Evolutionary conservation across 2,329 filamentous ascomycete genomes (phyloP).

Genomic region (Pseudocercospora ulei): DNA sequence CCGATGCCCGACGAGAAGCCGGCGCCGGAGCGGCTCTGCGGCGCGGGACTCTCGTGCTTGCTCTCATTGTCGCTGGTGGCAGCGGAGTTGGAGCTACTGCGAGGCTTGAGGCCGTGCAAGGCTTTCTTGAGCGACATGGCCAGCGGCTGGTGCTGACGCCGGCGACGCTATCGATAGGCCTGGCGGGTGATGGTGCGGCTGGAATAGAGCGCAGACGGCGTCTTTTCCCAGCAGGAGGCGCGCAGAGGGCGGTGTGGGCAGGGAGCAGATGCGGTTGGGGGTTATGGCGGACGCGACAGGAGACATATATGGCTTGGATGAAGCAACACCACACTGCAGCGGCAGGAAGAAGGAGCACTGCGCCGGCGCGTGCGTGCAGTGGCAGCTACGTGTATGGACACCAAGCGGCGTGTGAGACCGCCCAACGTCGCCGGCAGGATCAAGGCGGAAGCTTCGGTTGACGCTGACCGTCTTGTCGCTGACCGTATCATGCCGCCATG

Average conservation of each 20-base stretch:
- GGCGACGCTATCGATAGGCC: background rate
- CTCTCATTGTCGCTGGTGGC: constrained; percentile 20
- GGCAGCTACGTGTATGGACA: too few species aligned
- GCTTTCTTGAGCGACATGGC: constrained; percentile 41
- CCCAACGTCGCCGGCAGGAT: too few species aligned
- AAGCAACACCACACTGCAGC: background rate
- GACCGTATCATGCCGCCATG: too few species aligned
- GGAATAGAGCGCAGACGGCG: constrained; percentile 9
- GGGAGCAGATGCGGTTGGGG: background rate
- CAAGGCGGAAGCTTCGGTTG: too few species aligned
- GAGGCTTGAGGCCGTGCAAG: constrained; percentile 38
- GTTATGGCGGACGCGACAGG: too few species aligned
- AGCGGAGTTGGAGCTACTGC: constrained; percentile 25
- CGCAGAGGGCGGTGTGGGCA: background rate
- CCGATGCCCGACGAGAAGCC: constrained; percentile 25
- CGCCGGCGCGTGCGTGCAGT: too few species aligned
- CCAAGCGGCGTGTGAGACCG: too few species aligned
- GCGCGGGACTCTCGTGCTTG: constrained; percentile 17
- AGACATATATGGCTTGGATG: too few species aligned
- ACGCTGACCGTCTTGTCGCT: too few species aligned
- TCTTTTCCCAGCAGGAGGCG: constrained; percentile 7
- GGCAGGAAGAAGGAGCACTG: too few species aligned
- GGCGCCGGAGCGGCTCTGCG: constrained; percentile 19
- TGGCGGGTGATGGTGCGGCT: constrained; percentile 1
- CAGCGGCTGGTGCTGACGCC: constrained; percentile 1